These are phyloP conservation scores for Fomitopsis palustris DNA, from an alignment of 1,284 basidiomycete species.

Conservation along the genomic window DNA sequence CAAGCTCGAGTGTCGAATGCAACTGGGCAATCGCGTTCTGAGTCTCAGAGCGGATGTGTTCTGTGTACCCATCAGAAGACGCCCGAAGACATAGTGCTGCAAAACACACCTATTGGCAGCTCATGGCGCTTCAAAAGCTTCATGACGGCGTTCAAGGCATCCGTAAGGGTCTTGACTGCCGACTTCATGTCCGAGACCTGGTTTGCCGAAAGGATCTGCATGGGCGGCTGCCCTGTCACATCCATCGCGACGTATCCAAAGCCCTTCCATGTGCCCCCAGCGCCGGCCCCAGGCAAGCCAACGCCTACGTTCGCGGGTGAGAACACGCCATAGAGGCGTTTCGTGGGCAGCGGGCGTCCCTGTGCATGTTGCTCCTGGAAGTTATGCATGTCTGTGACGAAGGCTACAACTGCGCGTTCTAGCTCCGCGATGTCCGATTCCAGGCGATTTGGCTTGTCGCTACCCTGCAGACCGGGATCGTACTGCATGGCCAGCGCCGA, in stretches of 20 bases:
- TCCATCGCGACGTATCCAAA: constrained; percentile 67
- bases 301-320: constrained; percentile 62
- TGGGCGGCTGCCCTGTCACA: constrained; percentile 45
- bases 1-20: constrained; percentile 50
- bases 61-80: constrained; percentile 12
- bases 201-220: constrained; percentile 46
- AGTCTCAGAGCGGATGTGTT: constrained; percentile 27
- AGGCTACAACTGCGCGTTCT: constrained; percentile 67
- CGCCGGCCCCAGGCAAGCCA: constrained; percentile 71
- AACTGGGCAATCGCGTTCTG: constrained; percentile 51
- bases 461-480: constrained; percentile 57
- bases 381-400: constrained; percentile 69
- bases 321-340: constrained; percentile 63
- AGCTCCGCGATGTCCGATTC: constrained; percentile 77
- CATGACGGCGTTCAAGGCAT: constrained; percentile 33
- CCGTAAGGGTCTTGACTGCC: constrained; percentile 45
- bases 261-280: constrained; percentile 71
- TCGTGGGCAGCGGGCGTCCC: constrained; percentile 35
- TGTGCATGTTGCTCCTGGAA: constrained; percentile 39
- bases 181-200: constrained; percentile 51
- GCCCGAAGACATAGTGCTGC: background rate
- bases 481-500: constrained; percentile 77
- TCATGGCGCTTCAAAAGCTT: constrained; percentile 9
- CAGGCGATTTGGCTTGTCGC: constrained; percentile 69
- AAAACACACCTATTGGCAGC: constrained; percentile 8